Base-by-base conservation (phyloP, 331 rosid genomes). In the Rhamnella rubrinervis region DNA sequence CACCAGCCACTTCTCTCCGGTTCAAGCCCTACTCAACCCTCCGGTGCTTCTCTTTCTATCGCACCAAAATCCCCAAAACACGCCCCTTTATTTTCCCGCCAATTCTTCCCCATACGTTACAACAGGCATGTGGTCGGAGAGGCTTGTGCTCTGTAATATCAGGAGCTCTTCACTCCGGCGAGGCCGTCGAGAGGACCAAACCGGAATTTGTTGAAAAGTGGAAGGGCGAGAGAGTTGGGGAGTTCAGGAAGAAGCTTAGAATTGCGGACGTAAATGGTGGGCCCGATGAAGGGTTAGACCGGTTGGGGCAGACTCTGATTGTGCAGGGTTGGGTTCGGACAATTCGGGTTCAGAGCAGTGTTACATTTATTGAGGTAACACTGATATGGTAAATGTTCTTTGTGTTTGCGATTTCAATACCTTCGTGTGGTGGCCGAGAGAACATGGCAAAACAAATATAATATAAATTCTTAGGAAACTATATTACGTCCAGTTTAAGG, bases 251-350 rank as follows among this genome's bases (percentile, higher is more conserved):
- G 95, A 93, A 85, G 90, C 87, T 86, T 28, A 85, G 83, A 78
- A 79, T 93, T 55, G 83, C 65, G 31, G 92, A 93, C 8, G 71
- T 90, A 23, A 93, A 88, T 76, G 80, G 80, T 39, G 90, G 84
- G 4, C 77, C 82, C 4, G 81, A 75, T 46, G 81, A 82, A 77
- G 97, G 88, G 16, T 56, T 85, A 55, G 86, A 78, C 41, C 70
- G 82, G 61, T 60, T 90, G 65, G 97, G 96, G n/a, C 86, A 81
- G 75, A 76, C 75, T 56, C 67, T 91, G 17, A 77, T 84, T 49
- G 80, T 91, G 17, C 73, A 59, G 28, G 97, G 98, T 15, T 91
- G 98, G 98, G 98, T 93, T 49, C 95, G 98, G 40, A 93, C 97
- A 14, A 83, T 93, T 71, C 85, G 98, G 35, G 63, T 76, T 68